Conservation (phyloP, 495 filamentous ascomycete species). For the Entonaema liquescens region DNA sequence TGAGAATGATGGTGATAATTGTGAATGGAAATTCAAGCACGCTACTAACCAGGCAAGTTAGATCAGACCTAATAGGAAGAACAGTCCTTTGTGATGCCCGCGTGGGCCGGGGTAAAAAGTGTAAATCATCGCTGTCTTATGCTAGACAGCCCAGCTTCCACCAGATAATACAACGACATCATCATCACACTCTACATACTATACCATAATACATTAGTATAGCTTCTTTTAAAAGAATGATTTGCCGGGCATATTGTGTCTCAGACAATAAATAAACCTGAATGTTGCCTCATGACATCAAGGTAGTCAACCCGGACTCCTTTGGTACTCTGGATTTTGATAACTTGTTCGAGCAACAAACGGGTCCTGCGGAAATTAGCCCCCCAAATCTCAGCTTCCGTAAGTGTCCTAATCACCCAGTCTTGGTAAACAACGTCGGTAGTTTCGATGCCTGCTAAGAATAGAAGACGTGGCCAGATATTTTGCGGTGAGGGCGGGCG, state of each 20-base stretch:
- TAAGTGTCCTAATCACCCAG: slow-evolving; percentile 20
- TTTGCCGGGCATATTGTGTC: neutral
- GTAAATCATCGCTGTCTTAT: neutral
- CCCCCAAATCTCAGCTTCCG: slow-evolving; percentile 26
- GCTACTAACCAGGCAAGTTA: neutral
- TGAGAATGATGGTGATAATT: too few relatives aligned
- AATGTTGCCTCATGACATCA: slow-evolving; percentile 29
- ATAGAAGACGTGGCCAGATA: slow-evolving; percentile 28
- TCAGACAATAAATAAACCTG: slow-evolving; percentile 25
- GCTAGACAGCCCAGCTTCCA: neutral
- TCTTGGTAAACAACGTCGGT: slow-evolving; percentile 26
- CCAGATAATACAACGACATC: neutral
- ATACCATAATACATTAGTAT: slow-evolving; percentile 1
- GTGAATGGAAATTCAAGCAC: neutral
- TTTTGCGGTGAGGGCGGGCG: slow-evolving; percentile 30
- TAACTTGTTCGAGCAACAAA: slow-evolving; percentile 21
- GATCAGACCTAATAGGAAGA: neutral
- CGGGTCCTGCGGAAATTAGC: slow-evolving; percentile 29
- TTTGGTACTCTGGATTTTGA: slow-evolving; percentile 27
- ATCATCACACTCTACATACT: neutral
- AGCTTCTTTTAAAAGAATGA: neutral
- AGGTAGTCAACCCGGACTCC: slow-evolving; percentile 28
- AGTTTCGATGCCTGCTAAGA: slow-evolving; percentile 30
- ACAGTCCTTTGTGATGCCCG: neutral
- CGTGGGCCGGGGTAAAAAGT: neutral